Conservation (phyloP, 2,329 filamentous ascomycete species). For the Aspergillus hortae region DNA sequence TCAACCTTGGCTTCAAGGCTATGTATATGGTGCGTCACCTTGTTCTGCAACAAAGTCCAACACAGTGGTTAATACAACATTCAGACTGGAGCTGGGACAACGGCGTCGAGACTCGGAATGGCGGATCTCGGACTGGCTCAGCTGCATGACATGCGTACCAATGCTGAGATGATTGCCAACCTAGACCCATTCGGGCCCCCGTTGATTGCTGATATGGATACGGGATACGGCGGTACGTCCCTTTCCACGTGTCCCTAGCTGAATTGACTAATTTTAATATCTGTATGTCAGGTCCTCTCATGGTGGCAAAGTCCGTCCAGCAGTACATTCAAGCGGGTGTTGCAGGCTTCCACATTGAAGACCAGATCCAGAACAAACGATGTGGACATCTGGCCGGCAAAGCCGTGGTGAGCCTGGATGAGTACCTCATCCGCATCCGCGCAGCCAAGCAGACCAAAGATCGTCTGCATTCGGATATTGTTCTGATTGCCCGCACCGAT, state of each 20-base stretch:
- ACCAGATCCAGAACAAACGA: constrained; percentile 48
- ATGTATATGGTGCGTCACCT: constrained; percentile 60
- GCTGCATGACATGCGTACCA: constrained; percentile 59
- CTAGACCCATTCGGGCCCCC: constrained; percentile 52
- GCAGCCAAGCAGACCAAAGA: constrained; percentile 35
- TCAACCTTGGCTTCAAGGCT: constrained; percentile 60
- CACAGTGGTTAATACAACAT: neutral
- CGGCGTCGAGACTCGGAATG: constrained; percentile 58
- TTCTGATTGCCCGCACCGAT: constrained; percentile 44
- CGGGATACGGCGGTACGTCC: constrained; percentile 48
- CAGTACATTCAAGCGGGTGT: constrained; percentile 52
- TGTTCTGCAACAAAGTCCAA: neutral
- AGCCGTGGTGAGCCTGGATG: constrained; percentile 33
- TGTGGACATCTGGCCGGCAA: constrained; percentile 41
- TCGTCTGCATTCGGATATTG: constrained; percentile 35
- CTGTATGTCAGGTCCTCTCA: constrained; percentile 32
- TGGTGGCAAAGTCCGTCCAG: constrained; percentile 47
- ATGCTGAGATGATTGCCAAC: constrained; percentile 63
- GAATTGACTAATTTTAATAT: neutral
- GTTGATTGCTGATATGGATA: constrained; percentile 58
- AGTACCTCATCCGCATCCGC: constrained; percentile 34
- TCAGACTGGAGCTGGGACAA: constrained; percentile 62
- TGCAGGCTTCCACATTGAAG: constrained; percentile 56
- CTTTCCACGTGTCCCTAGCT: neutral
- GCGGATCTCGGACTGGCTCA: constrained; percentile 62